Conservation (phyloP, 345 rosid genomes). For the Hibiscus syriacus region DNA sequence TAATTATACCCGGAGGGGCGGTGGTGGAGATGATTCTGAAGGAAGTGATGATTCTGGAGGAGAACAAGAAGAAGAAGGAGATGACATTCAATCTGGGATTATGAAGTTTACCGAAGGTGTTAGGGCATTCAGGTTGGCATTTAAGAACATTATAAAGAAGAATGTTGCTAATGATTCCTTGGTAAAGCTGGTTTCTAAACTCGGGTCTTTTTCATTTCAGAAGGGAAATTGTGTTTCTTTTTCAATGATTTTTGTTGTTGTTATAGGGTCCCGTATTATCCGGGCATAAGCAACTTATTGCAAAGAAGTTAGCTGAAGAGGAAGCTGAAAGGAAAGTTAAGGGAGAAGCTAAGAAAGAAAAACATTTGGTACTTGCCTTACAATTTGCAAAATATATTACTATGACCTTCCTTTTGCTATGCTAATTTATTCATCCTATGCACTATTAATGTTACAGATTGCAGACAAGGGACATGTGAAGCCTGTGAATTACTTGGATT, state of each 20-base stretch:
- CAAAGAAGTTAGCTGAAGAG: conserved; percentile 86
- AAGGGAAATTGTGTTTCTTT: neutral
- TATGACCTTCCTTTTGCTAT: neutral
- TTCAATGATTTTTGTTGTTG: too few relatives aligned
- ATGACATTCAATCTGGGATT: conserved; percentile 53
- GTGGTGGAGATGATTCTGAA: conserved; percentile 13
- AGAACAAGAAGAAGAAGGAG: conserved; percentile 37
- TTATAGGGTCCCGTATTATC: conserved; percentile 83
- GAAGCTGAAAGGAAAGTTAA: conserved; percentile 63
- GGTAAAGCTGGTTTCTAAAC: conserved; percentile 32
- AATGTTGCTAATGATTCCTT: conserved; percentile 49
- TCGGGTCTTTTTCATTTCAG: neutral
- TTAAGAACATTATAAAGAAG: conserved; percentile 58
- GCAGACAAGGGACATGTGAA: conserved; percentile 85
- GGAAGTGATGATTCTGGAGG: conserved; percentile 11
- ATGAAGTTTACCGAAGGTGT: conserved; percentile 67
- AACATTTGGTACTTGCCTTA: conserved; percentile 51
- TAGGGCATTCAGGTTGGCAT: conserved; percentile 69
- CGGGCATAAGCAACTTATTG: conserved; percentile 81
- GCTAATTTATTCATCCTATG: neutral
- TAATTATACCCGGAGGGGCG: conserved; percentile 11
- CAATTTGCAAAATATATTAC: neutral
- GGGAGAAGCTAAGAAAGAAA: conserved; percentile 78
- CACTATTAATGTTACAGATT: conserved; percentile 27
- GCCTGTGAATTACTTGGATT: conserved; percentile 68